Percentiles rank a stretch among this genome's conserved stretches.
Conservation (phyloP, 2,329 filamentous ascomycete genomes). For the Fusarium burgessii region DNA sequence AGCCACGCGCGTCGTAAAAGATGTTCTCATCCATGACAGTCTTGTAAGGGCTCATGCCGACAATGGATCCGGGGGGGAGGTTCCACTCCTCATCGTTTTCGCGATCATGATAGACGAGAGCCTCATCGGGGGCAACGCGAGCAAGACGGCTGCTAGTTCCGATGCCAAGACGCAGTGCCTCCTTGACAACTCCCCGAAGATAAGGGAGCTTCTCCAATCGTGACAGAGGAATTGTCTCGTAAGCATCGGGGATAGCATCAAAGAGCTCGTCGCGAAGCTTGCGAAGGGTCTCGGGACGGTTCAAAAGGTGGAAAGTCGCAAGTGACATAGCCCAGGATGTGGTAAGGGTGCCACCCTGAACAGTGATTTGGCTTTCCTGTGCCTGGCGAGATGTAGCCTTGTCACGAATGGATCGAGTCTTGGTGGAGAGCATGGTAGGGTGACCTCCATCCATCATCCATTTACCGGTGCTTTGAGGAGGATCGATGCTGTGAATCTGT, state of each 20-base stretch:
- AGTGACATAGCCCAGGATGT: constrained; percentile 54
- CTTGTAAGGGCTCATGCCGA: constrained; percentile 55
- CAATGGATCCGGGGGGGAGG: constrained; percentile 51
- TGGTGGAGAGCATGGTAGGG: constrained; percentile 53
- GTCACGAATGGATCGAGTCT: constrained; percentile 49
- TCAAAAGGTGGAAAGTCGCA: constrained; percentile 52
- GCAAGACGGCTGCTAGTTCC: constrained; percentile 61
- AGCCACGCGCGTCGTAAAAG: constrained; percentile 50
- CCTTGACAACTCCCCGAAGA: constrained; percentile 63
- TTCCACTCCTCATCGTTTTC: constrained; percentile 45
- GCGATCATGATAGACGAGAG: constrained; percentile 47
- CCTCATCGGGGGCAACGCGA: constrained; percentile 58
- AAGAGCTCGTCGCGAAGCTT: constrained; percentile 54
- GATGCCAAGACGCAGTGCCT: constrained; percentile 62
- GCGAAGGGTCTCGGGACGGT: constrained; percentile 47
- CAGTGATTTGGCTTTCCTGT: constrained; percentile 55
- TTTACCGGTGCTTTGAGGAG: constrained; percentile 50
- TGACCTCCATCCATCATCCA: constrained; percentile 51
- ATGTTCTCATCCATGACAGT: constrained; percentile 51
- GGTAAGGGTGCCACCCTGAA: constrained; percentile 56
- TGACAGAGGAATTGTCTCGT: constrained; percentile 46
- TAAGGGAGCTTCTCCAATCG: constrained; percentile 56
- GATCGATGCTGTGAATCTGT: constrained; percentile 53
- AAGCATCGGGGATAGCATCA: constrained; percentile 49
- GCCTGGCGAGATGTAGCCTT: constrained; percentile 52